Conservation (phyloP, 2,329 filamentous ascomycete species). For the Nothopassalora personata region DNA sequence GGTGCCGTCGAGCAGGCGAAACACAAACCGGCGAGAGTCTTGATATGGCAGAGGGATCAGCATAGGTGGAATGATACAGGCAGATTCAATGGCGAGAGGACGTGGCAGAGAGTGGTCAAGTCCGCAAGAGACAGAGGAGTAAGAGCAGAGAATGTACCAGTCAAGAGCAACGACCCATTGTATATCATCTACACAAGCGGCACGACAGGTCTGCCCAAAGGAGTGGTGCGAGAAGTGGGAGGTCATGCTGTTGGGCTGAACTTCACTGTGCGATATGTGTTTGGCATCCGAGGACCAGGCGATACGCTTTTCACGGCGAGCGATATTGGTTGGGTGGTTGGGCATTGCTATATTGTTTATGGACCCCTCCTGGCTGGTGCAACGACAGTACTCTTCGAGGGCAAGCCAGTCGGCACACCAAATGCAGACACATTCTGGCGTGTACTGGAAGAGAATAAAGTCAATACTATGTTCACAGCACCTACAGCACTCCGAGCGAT, state of each 20-base stretch:
- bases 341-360: slow-evolving; percentile 83
- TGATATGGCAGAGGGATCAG: slow-evolving; percentile 81
- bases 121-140: slow-evolving; percentile 63
- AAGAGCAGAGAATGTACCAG: slow-evolving; percentile 68
- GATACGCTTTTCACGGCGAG: slow-evolving; percentile 77
- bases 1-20: slow-evolving; percentile 62
- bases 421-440: slow-evolving; percentile 86
- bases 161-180: slow-evolving; percentile 71
- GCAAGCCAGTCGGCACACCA: slow-evolving; percentile 87
- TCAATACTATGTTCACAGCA: slow-evolving; percentile 79
- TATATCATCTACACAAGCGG: slow-evolving; percentile 89
- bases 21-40: slow-evolving; percentile 66
- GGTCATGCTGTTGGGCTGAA: slow-evolving; percentile 83
- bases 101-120: slow-evolving; percentile 73
- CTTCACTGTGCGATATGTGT: slow-evolving; percentile 75
- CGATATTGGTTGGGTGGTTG: slow-evolving; percentile 91
- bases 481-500: slow-evolving; percentile 85
- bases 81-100: slow-evolving; percentile 62
- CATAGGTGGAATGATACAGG: slow-evolving; percentile 66
- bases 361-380: slow-evolving; percentile 80
- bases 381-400: slow-evolving; percentile 82
- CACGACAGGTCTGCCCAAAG: slow-evolving; percentile 56
- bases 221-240: slow-evolving; percentile 74
- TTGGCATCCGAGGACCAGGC: slow-evolving; percentile 74
- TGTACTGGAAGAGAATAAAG: slow-evolving; percentile 75